Conservation (phyloP, 257 asterid species). For the Capsicum chinense region DNA sequence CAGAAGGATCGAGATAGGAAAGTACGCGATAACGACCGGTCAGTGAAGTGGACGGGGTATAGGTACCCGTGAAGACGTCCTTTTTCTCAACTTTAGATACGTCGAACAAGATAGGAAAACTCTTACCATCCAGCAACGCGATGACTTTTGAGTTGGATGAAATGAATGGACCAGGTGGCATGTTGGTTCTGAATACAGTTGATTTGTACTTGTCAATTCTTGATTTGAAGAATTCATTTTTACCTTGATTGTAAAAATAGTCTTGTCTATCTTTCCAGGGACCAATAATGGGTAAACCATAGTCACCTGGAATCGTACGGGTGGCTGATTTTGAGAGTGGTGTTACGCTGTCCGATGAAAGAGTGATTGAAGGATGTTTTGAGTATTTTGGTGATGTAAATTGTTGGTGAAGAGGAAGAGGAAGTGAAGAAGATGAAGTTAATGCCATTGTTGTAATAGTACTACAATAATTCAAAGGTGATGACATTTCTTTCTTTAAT, state of each 20-base stretch:
- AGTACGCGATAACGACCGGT: constrained; percentile 50
- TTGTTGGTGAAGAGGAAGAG: constrained; percentile 9
- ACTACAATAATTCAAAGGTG: no score
- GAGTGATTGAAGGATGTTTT: neutral
- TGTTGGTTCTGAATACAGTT: constrained; percentile 61
- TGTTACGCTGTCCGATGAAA: neutral
- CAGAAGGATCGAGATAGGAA: constrained; percentile 49
- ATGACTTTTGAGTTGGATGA: constrained; percentile 48
- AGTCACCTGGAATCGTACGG: constrained; percentile 57
- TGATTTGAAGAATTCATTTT: constrained; percentile 47
- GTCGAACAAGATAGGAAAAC: constrained; percentile 45
- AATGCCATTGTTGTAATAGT: neutral
- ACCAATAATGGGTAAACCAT: constrained; percentile 55
- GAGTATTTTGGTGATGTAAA: neutral
- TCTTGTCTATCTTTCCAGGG: constrained; percentile 51
- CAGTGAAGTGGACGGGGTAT: constrained; percentile 42
- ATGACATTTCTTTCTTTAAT: no score
- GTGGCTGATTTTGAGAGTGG: constrained; percentile 24
- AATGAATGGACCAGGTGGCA: constrained; percentile 75
- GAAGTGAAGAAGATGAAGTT: neutral
- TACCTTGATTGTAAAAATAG: constrained; percentile 60
- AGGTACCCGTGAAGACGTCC: constrained; percentile 43
- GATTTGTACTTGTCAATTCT: constrained; percentile 50
- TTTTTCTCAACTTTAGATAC: constrained; percentile 41
- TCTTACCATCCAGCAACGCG: constrained; percentile 32